A percentile compares a stretch with the other conserved stretches of the same genome.
Conservation (phyloP, 305 asterid genomes). For the Euphrasia arctica region DNA sequence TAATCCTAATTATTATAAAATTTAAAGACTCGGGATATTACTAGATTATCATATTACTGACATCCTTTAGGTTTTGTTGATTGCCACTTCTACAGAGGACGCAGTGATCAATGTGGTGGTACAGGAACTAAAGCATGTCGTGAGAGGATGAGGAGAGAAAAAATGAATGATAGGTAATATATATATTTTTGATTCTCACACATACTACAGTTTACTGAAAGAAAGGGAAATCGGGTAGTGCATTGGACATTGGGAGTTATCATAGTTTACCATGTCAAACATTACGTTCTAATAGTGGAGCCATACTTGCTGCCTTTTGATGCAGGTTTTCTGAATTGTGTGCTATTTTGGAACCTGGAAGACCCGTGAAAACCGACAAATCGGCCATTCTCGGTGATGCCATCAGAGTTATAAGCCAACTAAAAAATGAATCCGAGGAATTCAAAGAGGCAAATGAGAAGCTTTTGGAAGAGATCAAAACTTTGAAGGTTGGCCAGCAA, state of each 20-base stretch:
- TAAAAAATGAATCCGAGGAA: slow-evolving; percentile 66
- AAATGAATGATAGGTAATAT: slow-evolving; percentile 63
- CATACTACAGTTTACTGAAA: slow-evolving; percentile 10
- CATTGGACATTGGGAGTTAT: background rate
- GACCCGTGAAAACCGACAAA: slow-evolving; percentile 76
- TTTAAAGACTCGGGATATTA: no score
- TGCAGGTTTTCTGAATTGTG: slow-evolving; percentile 73
- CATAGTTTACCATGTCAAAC: background rate
- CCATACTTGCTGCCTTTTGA: slow-evolving; percentile 4
- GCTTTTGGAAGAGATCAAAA: slow-evolving; percentile 74
- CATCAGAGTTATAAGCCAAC: slow-evolving; percentile 58
- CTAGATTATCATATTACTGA: background rate
- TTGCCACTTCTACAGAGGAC: slow-evolving; percentile 51
- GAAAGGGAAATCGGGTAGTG: slow-evolving; percentile 13
- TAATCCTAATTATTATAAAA: background rate
- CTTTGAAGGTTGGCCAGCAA: slow-evolving; percentile 46
- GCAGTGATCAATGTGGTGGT: slow-evolving; percentile 48
- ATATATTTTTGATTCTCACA: background rate
- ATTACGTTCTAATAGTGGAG: slow-evolving; percentile 3
- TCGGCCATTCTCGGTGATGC: slow-evolving; percentile 80
- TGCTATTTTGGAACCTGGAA: slow-evolving; percentile 71
- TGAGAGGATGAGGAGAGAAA: slow-evolving; percentile 79
- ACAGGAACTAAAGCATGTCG: slow-evolving; percentile 78
- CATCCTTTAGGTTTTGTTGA: slow-evolving; percentile 4
- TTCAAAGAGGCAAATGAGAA: slow-evolving; percentile 61